Evolutionary conservation across 2,329 filamentous ascomycete species (phyloP), one percentile per base, ranked within the genome.

Genomic region (Curvularia sp.): DNA sequence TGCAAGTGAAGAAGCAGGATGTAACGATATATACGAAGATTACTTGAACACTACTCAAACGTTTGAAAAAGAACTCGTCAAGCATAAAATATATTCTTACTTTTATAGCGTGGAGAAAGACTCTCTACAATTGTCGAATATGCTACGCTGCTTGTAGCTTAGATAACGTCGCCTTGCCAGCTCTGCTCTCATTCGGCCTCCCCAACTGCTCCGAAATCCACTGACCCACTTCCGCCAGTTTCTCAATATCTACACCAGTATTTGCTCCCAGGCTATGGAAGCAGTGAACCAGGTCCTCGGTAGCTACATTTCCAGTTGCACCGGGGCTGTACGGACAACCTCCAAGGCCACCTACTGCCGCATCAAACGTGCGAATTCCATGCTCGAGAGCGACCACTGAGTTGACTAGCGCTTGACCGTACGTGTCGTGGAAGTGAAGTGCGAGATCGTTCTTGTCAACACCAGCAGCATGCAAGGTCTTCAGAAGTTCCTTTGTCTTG

Each of bases 341-440:
- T 1, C 92, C 92, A 0, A 96, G 81, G 0, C 92, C 92, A 2
- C 86, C 90, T 0, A 96, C 90, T 53, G 89, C 91, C 63, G 86
- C 86, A 72, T 96, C 92, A 73, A 96, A 95, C 0, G 86, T 90
- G 31, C 90, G 81, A 41, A 96, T 85, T 0, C 92, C 92, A 66
- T 90, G 86, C 72, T 92, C 89, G 30, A 95, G 84, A 38, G 89
- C 88, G 0, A 93, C 88, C 10, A 91, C 87, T 5, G 88, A 89
- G 72, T 96, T 96, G 7, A 92, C 89, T n/a, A 94, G 81, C 1
- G 91, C 92, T 79, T 93, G 89, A 1, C 91, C 92, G 72, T 93
- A 94, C 1, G 92, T 96, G 72, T 96, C 91, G 76, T 96, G 92
- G 70, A 96, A 94, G 77, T 96, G 92, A 79, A 93, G 87, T 0